Percentiles rank a stretch among this genome's conserved stretches.
Conservation (phyloP, 176 grass and related monocot species). For the Saccharum officinarum region DNA sequence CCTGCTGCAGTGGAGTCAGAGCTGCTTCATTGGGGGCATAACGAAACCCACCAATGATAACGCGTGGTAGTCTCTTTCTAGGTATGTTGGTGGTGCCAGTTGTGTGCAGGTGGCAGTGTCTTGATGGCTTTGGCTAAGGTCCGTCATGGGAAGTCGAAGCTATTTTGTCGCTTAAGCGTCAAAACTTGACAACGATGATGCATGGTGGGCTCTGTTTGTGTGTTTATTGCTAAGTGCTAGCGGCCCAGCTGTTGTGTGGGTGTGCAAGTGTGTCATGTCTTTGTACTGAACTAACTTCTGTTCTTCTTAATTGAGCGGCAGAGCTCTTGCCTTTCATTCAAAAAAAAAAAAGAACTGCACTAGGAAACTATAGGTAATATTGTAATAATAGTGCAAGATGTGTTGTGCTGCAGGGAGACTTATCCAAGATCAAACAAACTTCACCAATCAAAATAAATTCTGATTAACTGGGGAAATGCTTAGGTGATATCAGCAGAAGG, state of each 20-base stretch:
- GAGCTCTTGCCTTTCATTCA: background rate
- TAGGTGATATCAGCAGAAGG: slow-evolving; percentile 17
- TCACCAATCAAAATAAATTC: slow-evolving; percentile 14
- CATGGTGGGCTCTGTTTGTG: background rate
- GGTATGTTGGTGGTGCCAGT: background rate
- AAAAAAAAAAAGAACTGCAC: background rate
- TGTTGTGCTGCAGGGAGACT: background rate
- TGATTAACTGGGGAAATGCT: slow-evolving; percentile 20
- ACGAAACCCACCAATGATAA: background rate
- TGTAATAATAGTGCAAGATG: slow-evolving; percentile 4
- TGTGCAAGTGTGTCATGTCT: background rate
- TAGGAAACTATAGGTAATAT: slow-evolving; percentile 19
- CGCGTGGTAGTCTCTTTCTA: background rate
- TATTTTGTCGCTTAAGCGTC: background rate
- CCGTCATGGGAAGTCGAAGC: background rate
- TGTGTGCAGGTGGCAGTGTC: background rate
- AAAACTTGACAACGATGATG: background rate
- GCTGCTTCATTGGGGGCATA: background rate
- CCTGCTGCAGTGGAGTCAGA: background rate
- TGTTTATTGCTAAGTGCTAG: background rate
- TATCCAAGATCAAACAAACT: slow-evolving; percentile 12
- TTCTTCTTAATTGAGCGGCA: background rate
- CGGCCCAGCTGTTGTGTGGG: background rate
- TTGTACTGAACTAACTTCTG: background rate
- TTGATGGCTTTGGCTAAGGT: background rate